These are phyloP conservation scores for Ophiocordyceps sinensis DNA, from an alignment of 2,329 filamentous ascomycete species.

Conservation along the genomic window DNA sequence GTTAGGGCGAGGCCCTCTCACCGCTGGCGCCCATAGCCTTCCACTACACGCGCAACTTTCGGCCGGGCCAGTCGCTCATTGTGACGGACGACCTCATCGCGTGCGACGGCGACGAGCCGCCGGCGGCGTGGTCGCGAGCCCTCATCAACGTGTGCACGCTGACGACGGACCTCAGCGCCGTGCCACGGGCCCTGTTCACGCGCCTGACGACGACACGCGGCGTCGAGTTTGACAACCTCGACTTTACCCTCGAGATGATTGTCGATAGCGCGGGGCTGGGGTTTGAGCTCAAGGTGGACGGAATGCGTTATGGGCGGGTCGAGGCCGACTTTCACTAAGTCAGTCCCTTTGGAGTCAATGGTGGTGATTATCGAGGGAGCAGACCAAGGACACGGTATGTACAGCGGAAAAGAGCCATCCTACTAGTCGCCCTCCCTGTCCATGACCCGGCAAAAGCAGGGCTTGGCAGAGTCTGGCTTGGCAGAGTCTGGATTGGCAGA, in stretches of 20 bases:
- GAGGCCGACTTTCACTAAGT: constrained; percentile 60
- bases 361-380: too few species aligned
- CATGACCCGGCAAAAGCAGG: too few species aligned
- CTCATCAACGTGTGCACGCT: constrained; percentile 64
- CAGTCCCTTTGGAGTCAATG: too few species aligned
- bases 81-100: constrained; percentile 72
- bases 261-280: constrained; percentile 63
- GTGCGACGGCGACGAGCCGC: constrained; percentile 54
- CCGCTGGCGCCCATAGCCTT: constrained; percentile 64
- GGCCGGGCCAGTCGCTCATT: constrained; percentile 59
- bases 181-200: constrained; percentile 60
- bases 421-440: too few species aligned
- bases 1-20: constrained; percentile 57
- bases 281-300: constrained; percentile 69
- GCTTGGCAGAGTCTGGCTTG: too few species aligned
- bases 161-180: constrained; percentile 64
- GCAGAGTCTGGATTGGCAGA: too few species aligned
- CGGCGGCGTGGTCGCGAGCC: constrained; percentile 41
- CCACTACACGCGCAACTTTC: constrained; percentile 76
- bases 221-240: constrained; percentile 68
- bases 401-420: too few species aligned
- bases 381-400: too few species aligned
- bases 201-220: constrained; percentile 63
- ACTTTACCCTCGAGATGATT: constrained; percentile 73
- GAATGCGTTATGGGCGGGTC: constrained; percentile 61